phyloP scores from a whole-genome alignment of 768 basidiomycete species.

The Suillus occidentalis region DNA sequence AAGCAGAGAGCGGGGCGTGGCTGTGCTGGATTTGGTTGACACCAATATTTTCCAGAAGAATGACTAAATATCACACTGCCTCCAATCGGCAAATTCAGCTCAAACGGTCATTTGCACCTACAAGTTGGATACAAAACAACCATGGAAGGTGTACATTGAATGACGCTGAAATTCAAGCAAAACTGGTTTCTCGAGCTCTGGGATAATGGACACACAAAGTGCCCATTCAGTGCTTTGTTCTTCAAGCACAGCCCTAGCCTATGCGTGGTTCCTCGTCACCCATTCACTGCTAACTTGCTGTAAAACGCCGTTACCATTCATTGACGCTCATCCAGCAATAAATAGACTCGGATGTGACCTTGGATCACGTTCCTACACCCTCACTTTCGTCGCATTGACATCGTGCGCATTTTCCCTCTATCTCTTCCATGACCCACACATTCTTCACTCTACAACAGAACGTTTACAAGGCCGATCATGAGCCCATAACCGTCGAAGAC shows the following conservation, averaged over 20 bases:
- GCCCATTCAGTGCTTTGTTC: neutral
- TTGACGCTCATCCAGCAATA: constrained; percentile 6
- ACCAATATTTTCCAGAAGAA: neutral
- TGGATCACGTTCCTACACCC: neutral
- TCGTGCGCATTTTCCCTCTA: neutral
- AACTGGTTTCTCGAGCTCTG: neutral
- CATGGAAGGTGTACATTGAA: neutral
- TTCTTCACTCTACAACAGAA: constrained; percentile 32
- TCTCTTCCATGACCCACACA: constrained; percentile 10
- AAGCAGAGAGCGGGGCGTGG: constrained; percentile 1
- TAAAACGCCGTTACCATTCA: neutral
- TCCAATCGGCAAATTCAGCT: neutral
- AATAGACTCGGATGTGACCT: constrained; percentile 3
- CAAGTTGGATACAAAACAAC: neutral
- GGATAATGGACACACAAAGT: neutral
- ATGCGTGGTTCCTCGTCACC: neutral
- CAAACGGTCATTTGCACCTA: neutral
- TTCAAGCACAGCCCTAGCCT: neutral
- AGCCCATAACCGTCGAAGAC: constrained; percentile 28
- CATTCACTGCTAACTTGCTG: constrained; percentile 2
- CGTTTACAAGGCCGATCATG: constrained; percentile 30
- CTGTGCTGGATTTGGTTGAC: neutral
- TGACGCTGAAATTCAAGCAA: neutral
- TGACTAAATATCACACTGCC: neutral
- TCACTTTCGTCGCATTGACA: neutral